Percentiles rank a stretch among this genome's conserved stretches.
Conservation (phyloP, 768 basidiomycete species). For the Tylopilus balloui region DNA sequence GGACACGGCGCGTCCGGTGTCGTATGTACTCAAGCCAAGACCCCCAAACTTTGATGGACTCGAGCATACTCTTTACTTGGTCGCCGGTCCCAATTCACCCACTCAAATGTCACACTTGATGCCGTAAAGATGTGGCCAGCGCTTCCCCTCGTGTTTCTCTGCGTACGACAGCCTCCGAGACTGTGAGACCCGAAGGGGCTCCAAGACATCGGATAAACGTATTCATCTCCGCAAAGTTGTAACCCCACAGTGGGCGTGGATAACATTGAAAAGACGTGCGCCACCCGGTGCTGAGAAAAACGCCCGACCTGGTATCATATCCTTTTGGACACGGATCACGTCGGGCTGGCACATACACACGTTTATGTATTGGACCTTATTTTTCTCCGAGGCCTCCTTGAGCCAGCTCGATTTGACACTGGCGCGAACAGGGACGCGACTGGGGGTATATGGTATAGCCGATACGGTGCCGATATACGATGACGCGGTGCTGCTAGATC, state of each 20-base stretch:
- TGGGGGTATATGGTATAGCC: conserved; percentile 10
- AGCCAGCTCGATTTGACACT: conserved; percentile 5
- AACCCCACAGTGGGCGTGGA: conserved; percentile 1
- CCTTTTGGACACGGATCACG: conserved; percentile 5
- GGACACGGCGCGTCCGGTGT: neutral
- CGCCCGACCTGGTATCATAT: neutral
- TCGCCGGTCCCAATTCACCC: conserved; percentile 1
- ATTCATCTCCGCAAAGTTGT: conserved; percentile 11
- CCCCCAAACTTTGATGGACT: conserved; percentile 4
- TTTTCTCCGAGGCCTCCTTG: neutral
- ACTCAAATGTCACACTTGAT: conserved; percentile 6
- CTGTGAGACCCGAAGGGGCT: conserved; percentile 8
- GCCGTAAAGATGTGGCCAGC: conserved; percentile 4
- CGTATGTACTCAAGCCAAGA: neutral
- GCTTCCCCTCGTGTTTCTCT: conserved; percentile 1
- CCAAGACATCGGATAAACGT: conserved; percentile 7
- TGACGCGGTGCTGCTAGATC: conserved; percentile 18
- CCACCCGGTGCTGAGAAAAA: conserved; percentile 5
- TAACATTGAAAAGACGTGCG: conserved; percentile 2
- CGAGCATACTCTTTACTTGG: conserved; percentile 6
- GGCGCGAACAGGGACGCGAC: conserved; percentile 8
- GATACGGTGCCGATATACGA: conserved; percentile 20
- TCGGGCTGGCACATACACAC: neutral
- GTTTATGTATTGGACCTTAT: neutral
- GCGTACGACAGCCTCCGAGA: neutral